Percentiles rank a stretch among this genome's conserved stretches.
phyloP scores from a whole-genome alignment of 2,329 filamentous ascomycete genomes.

The Cytospora paraplurivora region DNA sequence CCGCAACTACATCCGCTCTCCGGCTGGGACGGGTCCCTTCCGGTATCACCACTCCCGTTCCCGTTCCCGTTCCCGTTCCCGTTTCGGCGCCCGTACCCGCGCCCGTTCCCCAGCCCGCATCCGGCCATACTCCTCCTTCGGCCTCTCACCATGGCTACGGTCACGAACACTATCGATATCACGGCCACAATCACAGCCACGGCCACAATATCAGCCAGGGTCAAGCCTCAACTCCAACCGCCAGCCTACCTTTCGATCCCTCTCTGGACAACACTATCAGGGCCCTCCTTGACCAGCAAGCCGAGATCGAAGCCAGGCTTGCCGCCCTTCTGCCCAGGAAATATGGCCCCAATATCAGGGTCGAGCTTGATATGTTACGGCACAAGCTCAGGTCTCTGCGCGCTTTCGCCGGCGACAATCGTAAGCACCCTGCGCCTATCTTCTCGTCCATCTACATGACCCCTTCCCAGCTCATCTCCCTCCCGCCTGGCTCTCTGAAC shows the following conservation, averaged over 20 bases:
- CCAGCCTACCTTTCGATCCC: slow-evolving; percentile 40
- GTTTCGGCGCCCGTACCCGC: slow-evolving; percentile 15
- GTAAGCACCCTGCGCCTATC: slow-evolving; percentile 42
- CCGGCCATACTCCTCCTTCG: slow-evolving; percentile 22
- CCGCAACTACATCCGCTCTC: slow-evolving; percentile 15
- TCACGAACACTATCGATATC: slow-evolving; percentile 17
- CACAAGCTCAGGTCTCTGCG: slow-evolving; percentile 56
- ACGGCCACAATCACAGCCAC: slow-evolving; percentile 14
- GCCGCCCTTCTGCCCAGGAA: slow-evolving; percentile 50
- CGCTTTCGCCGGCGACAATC: slow-evolving; percentile 50
- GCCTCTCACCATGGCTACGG: slow-evolving; percentile 19
- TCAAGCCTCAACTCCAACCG: slow-evolving; percentile 29
- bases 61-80: slow-evolving; percentile 9
- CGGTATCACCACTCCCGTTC: slow-evolving; percentile 19
- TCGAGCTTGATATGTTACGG: slow-evolving; percentile 58
- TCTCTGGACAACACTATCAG: slow-evolving; percentile 48
- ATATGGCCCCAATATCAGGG: slow-evolving; percentile 49
- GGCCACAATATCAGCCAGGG: slow-evolving; percentile 6
- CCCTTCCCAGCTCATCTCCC: slow-evolving; percentile 2
- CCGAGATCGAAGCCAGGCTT: slow-evolving; percentile 55
- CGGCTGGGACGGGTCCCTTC: slow-evolving; percentile 24
- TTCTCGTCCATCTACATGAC: slow-evolving; percentile 21
- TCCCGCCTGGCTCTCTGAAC: slow-evolving; percentile 12
- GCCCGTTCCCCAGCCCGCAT: slow-evolving; percentile 8
- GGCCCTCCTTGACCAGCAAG: slow-evolving; percentile 54